Percentiles rank a stretch among this genome's conserved stretches.
Evolutionary conservation across 2,329 filamentous ascomycete species (phyloP).

Genomic region (Pseudogymnoascus sp.): DNA sequence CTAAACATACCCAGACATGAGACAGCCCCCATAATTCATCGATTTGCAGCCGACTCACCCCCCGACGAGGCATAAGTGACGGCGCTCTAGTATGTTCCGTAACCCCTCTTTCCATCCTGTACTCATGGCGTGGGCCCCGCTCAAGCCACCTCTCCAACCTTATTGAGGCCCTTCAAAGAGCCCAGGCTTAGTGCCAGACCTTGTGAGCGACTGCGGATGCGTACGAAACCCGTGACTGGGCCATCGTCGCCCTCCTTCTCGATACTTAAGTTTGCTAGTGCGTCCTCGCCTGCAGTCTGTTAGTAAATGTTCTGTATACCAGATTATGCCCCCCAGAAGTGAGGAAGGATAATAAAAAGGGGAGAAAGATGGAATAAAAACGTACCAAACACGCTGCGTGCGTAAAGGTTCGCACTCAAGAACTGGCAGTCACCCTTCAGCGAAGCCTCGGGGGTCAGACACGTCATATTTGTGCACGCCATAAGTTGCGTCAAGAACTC

Average conservation of each 20-base stretch:
- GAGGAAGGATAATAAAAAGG: background rate
- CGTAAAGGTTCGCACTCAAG: slow-evolving; percentile 93
- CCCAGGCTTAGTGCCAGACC: slow-evolving; percentile 89
- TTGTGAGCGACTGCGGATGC: slow-evolving; percentile 95
- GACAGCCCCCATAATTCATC: background rate
- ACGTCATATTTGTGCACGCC: slow-evolving; percentile 98
- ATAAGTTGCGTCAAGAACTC: slow-evolving; percentile 92
- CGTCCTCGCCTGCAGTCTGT: slow-evolving; percentile 74
- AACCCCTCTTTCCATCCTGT: background rate
- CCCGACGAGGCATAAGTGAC: background rate
- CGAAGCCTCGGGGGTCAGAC: slow-evolving; percentile 89
- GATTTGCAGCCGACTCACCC: background rate
- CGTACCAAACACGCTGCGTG: slow-evolving; percentile 95
- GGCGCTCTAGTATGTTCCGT: slow-evolving; percentile 1
- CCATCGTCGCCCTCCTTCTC: slow-evolving; percentile 95
- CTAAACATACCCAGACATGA: slow-evolving; percentile 2
- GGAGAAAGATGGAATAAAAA: slow-evolving; percentile 23
- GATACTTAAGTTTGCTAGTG: slow-evolving; percentile 92
- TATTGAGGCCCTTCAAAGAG: slow-evolving; percentile 89
- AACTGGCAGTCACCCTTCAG: slow-evolving; percentile 98
- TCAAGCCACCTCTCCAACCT: slow-evolving; percentile 45
- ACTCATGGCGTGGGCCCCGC: background rate
- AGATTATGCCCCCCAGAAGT: background rate
- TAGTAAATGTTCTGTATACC: slow-evolving; percentile 14
- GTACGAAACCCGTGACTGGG: slow-evolving; percentile 91